Conservation (phyloP, 1,284 basidiomycete species). For the Golubevia pallescens region DNA sequence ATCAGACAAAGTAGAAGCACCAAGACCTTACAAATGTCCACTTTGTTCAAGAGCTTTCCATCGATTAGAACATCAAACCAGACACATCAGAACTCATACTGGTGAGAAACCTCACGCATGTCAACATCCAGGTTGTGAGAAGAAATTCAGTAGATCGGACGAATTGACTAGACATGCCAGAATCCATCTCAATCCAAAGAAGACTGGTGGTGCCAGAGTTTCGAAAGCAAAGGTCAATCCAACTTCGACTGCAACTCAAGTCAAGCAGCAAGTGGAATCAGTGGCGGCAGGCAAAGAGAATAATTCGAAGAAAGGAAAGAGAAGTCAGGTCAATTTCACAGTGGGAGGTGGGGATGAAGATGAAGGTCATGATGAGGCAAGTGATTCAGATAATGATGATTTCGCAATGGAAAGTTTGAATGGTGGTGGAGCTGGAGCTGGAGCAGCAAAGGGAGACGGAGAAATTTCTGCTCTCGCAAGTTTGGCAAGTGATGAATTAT, state of each 20-base stretch:
- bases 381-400: slow-evolving; percentile 35
- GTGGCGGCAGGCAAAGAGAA: background rate
- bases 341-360: slow-evolving; percentile 22
- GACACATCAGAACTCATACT: slow-evolving; percentile 96
- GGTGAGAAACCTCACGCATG: slow-evolving; percentile 97
- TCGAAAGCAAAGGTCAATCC: slow-evolving; percentile 9
- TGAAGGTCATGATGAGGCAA: slow-evolving; percentile 19
- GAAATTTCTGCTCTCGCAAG: slow-evolving; percentile 61
- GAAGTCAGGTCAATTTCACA: background rate
- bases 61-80: slow-evolving; percentile 73
- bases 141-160: slow-evolving; percentile 59
- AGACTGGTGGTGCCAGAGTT: slow-evolving; percentile 20
- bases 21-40: slow-evolving; percentile 62
- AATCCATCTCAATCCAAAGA: slow-evolving; percentile 51
- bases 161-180: slow-evolving; percentile 61
- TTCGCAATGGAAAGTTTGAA: background rate
- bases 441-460: slow-evolving; percentile 11
- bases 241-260: slow-evolving; percentile 1
- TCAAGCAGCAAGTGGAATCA: background rate
- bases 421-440: slow-evolving; percentile 1
- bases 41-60: slow-evolving; percentile 61
- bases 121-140: slow-evolving; percentile 74
- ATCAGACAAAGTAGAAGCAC: slow-evolving; percentile 57
- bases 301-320: background rate
- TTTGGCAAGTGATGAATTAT: slow-evolving; percentile 55